Evolutionary conservation across 2,329 filamentous ascomycete species (phyloP).

Genomic region (Verticillium zaregamsianum): DNA sequence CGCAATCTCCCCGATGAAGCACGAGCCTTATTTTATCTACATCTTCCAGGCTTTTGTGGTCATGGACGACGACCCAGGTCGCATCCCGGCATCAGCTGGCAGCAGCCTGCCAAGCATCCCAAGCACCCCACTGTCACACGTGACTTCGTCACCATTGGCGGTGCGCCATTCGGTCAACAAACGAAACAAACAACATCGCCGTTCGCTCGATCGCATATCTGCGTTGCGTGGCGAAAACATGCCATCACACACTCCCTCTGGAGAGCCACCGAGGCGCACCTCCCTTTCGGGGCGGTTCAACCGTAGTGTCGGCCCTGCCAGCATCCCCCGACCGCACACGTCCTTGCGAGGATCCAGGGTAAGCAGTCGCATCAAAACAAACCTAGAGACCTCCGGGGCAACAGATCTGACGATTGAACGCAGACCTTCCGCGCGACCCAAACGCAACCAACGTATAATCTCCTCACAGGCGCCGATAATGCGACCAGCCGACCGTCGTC

Average conservation of each 20-base stretch:
- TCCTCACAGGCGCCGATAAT: slow-evolving; percentile 49
- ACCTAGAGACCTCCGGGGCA: neutral
- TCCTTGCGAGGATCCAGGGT: slow-evolving; percentile 33
- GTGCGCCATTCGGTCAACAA: neutral
- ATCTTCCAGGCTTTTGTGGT: neutral
- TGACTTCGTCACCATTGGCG: slow-evolving; percentile 4
- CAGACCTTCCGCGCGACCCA: slow-evolving; percentile 30
- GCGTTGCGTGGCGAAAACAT: slow-evolving; percentile 13
- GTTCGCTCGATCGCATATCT: slow-evolving; percentile 7
- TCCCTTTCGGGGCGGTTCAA: slow-evolving; percentile 27
- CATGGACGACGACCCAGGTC: neutral
- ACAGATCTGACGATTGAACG: neutral
- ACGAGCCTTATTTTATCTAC: neutral
- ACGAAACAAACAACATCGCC: slow-evolving; percentile 6
- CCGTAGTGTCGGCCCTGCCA: slow-evolving; percentile 30
- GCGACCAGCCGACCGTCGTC: slow-evolving; percentile 27
- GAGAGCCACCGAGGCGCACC: slow-evolving; percentile 24
- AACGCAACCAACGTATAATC: slow-evolving; percentile 54
- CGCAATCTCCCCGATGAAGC: no score
- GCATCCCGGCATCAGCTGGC: neutral
- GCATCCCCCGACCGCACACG: slow-evolving; percentile 29
- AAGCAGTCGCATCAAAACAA: slow-evolving; percentile 20
- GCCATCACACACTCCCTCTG: slow-evolving; percentile 18
- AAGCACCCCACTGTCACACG: slow-evolving; percentile 2
- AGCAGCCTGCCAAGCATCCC: neutral